Evolutionary conservation across 768 basidiomycete species (phyloP).

Genomic region (Suillus luteus): DNA sequence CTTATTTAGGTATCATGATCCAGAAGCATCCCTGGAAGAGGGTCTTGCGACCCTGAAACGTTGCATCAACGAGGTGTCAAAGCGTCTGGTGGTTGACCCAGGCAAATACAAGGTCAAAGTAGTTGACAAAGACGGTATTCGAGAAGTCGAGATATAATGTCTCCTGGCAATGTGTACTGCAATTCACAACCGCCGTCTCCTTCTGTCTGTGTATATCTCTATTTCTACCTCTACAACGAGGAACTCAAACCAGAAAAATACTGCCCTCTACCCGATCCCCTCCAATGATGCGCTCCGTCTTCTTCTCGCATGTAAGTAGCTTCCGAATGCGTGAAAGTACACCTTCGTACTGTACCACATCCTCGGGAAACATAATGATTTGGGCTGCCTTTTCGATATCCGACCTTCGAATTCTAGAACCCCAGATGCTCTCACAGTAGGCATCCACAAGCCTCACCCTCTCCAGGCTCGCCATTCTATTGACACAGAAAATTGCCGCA

Average conservation of each 20-base stretch:
- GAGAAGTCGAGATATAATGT: slow-evolving; percentile 70
- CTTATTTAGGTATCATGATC: slow-evolving; percentile 78
- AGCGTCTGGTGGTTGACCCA: slow-evolving; percentile 77
- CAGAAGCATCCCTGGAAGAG: slow-evolving; percentile 81
- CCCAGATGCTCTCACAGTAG: slow-evolving; percentile 62
- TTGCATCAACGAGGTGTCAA: slow-evolving; percentile 87
- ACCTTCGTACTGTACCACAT: slow-evolving; percentile 16
- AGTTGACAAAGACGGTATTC: slow-evolving; percentile 88
- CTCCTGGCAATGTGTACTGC: neutral
- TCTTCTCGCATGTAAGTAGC: slow-evolving; percentile 51
- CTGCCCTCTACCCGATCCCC: slow-evolving; percentile 47
- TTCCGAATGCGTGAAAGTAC: slow-evolving; percentile 37
- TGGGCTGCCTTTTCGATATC: slow-evolving; percentile 45
- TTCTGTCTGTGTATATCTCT: neutral
- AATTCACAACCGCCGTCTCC: neutral
- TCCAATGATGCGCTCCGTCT: slow-evolving; percentile 54
- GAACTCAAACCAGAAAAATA: slow-evolving; percentile 20
- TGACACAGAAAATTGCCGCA: slow-evolving; percentile 37
- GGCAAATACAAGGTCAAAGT: slow-evolving; percentile 87
- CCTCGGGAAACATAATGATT: slow-evolving; percentile 9
- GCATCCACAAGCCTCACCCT: slow-evolving; percentile 51
- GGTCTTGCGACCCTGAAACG: slow-evolving; percentile 81
- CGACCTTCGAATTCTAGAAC: slow-evolving; percentile 48
- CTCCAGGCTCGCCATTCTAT: slow-evolving; percentile 28
- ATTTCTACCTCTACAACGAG: neutral